A percentile compares a stretch with the other conserved stretches of the same genome.
Evolutionary conservation across 306 rosid genomes (phyloP).

Genomic region (Alnus glutinosa): DNA sequence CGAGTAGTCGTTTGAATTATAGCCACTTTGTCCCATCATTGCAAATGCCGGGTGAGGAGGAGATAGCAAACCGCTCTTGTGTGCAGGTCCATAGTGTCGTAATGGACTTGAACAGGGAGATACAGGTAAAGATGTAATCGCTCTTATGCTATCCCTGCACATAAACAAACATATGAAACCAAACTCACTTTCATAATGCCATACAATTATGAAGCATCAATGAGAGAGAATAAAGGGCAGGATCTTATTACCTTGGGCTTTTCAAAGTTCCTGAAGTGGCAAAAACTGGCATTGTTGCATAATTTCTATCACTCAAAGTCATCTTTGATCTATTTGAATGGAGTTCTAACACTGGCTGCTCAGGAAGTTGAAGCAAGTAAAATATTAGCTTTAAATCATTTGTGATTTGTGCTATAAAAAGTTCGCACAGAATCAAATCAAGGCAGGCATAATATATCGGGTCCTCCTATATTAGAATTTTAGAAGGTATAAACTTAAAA

Average conservation of each 20-base stretch:
- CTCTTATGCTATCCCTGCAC: slow-evolving; percentile 65
- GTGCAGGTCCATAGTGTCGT: slow-evolving; percentile 55
- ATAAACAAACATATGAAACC: slow-evolving; percentile 24
- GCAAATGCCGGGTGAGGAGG: slow-evolving; percentile 78
- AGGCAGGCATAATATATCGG: not conserved
- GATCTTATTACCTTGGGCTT: slow-evolving; percentile 46
- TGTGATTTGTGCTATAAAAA: not conserved
- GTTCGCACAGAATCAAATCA: not conserved
- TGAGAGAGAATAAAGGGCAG: not conserved
- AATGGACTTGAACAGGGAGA: slow-evolving; percentile 96
- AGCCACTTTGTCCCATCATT: slow-evolving; percentile 50
- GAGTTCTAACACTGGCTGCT: slow-evolving; percentile 54
- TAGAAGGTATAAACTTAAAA: not conserved
- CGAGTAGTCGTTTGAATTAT: slow-evolving; percentile 47
- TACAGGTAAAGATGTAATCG: slow-evolving; percentile 82
- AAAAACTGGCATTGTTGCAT: slow-evolving; percentile 25
- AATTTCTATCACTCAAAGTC: slow-evolving; percentile 34
- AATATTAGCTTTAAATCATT: not conserved
- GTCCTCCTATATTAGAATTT: not conserved
- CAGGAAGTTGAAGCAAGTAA: not conserved
- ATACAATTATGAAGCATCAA: slow-evolving; percentile 12
- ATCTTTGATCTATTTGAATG: slow-evolving; percentile 38
- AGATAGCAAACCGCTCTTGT: slow-evolving; percentile 62
- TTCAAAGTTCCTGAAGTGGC: slow-evolving; percentile 29
- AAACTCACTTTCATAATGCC: slow-evolving; percentile 6